A percentile compares a stretch with the other conserved stretches of the same genome.
These are phyloP conservation scores for Neofusicoccum kwambonambiense DNA, from an alignment of 2,329 filamentous ascomycete genomes.

Conservation along the genomic window DNA sequence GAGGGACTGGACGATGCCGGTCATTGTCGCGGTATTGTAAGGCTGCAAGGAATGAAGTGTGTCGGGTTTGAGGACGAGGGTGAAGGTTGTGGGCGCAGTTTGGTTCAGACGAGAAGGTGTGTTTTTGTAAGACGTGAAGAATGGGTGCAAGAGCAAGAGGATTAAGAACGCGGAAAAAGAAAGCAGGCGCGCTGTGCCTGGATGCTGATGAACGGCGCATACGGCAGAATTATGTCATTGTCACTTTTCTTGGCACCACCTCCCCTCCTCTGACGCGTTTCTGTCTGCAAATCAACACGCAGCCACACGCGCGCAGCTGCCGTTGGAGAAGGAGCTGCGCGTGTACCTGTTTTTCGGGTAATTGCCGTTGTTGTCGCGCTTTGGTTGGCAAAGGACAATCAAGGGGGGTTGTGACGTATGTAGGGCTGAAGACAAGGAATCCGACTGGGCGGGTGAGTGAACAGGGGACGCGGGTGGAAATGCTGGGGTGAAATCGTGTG, in stretches of 20 bases:
- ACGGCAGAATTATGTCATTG: conserved; percentile 16
- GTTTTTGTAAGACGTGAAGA: not conserved
- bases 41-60: not conserved
- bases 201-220: not conserved
- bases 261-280: not conserved
- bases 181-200: not conserved
- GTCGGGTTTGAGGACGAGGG: not conserved
- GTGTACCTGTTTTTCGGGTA: not conserved
- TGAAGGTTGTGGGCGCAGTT: not conserved
- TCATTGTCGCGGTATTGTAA: not conserved
- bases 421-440: not conserved
- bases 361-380: not conserved
- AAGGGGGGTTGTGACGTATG: not conserved
- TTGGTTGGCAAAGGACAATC: not conserved
- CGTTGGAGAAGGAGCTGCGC: not conserved
- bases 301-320: not conserved
- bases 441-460: conserved; percentile 2
- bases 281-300: not conserved
- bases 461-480: not conserved
- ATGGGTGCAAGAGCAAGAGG: not conserved
- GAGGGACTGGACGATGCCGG: conserved; percentile 4
- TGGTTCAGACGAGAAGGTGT: not conserved
- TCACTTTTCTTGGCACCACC: not conserved
- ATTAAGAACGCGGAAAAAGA: too few species aligned
- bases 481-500: not conserved